Conservation (phyloP, 805 yeast species). For the Metschnikowia orientalis region DNA sequence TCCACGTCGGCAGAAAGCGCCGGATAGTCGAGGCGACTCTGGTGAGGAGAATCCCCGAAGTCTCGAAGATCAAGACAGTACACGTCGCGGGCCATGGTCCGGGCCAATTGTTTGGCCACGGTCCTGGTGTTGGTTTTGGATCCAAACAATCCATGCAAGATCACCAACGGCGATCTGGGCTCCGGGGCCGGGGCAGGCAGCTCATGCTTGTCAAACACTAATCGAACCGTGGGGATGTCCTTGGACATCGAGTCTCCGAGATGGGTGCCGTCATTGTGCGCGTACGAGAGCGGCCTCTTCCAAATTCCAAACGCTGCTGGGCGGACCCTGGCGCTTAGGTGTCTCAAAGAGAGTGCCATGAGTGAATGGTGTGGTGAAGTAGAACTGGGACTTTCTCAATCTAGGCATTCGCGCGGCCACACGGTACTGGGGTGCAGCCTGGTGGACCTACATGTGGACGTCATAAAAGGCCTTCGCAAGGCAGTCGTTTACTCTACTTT, state of each 20-base stretch:
- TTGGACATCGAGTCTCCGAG: constrained; percentile 31
- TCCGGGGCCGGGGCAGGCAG: constrained; percentile 21
- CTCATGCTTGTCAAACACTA: constrained; percentile 49
- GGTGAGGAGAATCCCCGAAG: constrained; percentile 89
- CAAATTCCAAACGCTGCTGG: too few species aligned
- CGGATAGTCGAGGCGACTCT: constrained; percentile 67
- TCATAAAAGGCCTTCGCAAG: too few species aligned
- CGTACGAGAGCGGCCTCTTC: too few species aligned
- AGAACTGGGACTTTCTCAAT: too few species aligned
- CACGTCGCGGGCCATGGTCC: constrained; percentile 49
- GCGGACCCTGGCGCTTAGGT: too few species aligned
- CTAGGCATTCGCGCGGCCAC: too few species aligned
- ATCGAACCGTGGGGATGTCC: constrained; percentile 46
- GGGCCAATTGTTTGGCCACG: constrained; percentile 60
- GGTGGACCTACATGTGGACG: too few species aligned
- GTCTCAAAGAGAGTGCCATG: too few species aligned
- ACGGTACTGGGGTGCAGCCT: too few species aligned
- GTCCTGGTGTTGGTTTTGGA: constrained; percentile 74
- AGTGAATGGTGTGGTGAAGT: too few species aligned
- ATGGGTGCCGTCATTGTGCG: constrained; percentile 8
- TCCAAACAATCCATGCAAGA: constrained; percentile 89
- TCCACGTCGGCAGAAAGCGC: constrained; percentile 85
- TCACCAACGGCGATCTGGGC: constrained; percentile 57
- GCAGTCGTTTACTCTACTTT: constrained; percentile 1
- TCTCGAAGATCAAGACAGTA: constrained; percentile 78